Conservation (phyloP, 352 stramenopile genomes). For the Phytophthora tubulina region DNA sequence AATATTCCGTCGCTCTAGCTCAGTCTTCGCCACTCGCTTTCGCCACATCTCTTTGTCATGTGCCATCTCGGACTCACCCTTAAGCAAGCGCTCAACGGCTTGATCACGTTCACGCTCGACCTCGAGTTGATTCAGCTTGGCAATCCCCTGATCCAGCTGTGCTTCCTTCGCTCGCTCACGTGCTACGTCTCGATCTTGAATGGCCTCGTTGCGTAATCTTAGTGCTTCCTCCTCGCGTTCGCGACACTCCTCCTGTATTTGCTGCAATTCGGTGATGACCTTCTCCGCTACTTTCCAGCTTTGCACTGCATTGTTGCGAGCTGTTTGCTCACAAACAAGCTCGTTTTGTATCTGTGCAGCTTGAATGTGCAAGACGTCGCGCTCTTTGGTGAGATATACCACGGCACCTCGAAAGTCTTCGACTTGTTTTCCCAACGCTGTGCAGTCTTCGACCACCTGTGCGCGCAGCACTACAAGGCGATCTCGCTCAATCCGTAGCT, state of each 20-base stretch:
- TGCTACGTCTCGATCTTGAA: slow-evolving; percentile 57
- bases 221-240: slow-evolving; percentile 65
- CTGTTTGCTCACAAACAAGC: slow-evolving; percentile 41
- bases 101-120: slow-evolving; percentile 54
- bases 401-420: slow-evolving; percentile 25
- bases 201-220: slow-evolving; percentile 54
- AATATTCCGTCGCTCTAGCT: slow-evolving; percentile 66
- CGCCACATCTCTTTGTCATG: slow-evolving; percentile 57
- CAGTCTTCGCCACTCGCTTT: slow-evolving; percentile 50
- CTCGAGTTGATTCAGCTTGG: slow-evolving; percentile 55
- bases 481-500: slow-evolving; percentile 61
- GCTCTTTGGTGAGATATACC: slow-evolving; percentile 27
- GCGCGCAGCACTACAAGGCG: slow-evolving; percentile 39
- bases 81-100: slow-evolving; percentile 44
- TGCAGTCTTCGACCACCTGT: slow-evolving; percentile 28
- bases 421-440: slow-evolving; percentile 25
- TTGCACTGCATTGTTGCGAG: slow-evolving; percentile 57
- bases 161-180: slow-evolving; percentile 49
- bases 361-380: slow-evolving; percentile 41
- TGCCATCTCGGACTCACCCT: slow-evolving; percentile 46
- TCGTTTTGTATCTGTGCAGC: slow-evolving; percentile 40
- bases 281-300: slow-evolving; percentile 60
- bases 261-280: slow-evolving; percentile 53
- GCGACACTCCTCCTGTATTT: slow-evolving; percentile 46
- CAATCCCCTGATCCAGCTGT: slow-evolving; percentile 62